Base-by-base conservation (phyloP, 345 rosid genomes). In the Microthlaspi erraticum region DNA sequence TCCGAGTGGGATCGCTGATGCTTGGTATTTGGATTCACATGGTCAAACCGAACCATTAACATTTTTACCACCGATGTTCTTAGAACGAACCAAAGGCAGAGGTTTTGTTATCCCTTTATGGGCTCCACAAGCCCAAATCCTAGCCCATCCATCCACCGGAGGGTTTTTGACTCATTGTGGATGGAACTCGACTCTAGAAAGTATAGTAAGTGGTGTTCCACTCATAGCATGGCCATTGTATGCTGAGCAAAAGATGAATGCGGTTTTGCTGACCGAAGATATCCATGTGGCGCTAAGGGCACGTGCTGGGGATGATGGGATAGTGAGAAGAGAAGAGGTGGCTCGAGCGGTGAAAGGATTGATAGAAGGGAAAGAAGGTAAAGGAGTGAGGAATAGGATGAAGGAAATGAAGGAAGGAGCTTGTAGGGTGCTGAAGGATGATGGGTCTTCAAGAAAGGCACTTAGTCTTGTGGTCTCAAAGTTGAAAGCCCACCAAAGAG, bases 201-300 rank as follows among this genome's bases (percentile, higher is more conserved):
- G n/a, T n/a, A n/a, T n/a, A n/a, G n/a, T n/a, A n/a, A n/a, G n/a
- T n/a, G n/a, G n/a, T n/a, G n/a, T n/a, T n/a, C n/a, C n/a, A n/a
- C n/a, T n/a, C n/a, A n/a, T n/a, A n/a, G n/a, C n/a, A n/a, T n/a
- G n/a, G n/a, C n/a, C n/a, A n/a, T n/a, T n/a, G n/a, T n/a, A n/a
- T n/a, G 99, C 97, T 0, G 98, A 95, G 68, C 99, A 95, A 41
- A 88, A 71, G 71, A 90, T 88, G 95, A 95, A 95, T 11, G 92
- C 98, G 0, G 64, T 73, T 6, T 80, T 83, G 80, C 55, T 95
- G 32, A 51, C 80, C 41, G 4, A 37, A 37, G 41, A 10, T 37
- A 36, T 36, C 10, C 10, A 36, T 36, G 10, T 36, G 38, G 38
- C 10, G 10, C 38, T 36, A 1, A 37, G 12, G 3, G 41, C 41